These are phyloP conservation scores for Yarrowia sp. DNA, from an alignment of 805 yeast species.

Conservation along the genomic window DNA sequence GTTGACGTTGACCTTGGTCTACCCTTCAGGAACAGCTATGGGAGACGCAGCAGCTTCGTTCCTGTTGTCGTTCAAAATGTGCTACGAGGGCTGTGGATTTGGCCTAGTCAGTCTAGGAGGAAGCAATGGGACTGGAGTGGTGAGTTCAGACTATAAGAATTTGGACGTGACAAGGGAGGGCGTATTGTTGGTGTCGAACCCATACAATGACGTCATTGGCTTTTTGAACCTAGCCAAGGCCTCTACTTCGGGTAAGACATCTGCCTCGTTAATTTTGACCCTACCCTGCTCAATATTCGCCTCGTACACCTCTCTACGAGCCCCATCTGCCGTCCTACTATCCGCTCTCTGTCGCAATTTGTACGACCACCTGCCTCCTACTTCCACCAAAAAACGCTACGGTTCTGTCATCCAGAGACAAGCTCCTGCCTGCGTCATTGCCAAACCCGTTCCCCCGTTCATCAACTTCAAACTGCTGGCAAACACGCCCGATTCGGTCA, in stretches of 20 bases:
- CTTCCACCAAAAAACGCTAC: not conserved
- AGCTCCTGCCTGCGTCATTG: constrained; percentile 49
- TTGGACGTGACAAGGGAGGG: constrained; percentile 6
- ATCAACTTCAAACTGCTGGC: constrained; percentile 46
- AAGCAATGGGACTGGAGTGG: constrained; percentile 5
- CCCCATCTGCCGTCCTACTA: constrained; percentile 5
- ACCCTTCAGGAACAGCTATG: constrained; percentile 46
- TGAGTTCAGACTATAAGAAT: constrained; percentile 6
- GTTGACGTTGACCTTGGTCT: constrained; percentile 46
- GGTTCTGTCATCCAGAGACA: constrained; percentile 36
- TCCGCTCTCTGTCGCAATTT: constrained; percentile 2
- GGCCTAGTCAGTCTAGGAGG: constrained; percentile 46
- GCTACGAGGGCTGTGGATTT: constrained; percentile 50
- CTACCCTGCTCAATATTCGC: constrained; percentile 17
- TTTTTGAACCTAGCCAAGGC: not conserved
- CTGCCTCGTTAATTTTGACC: not conserved
- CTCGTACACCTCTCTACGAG: not conserved
- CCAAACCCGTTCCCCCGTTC: constrained; percentile 48
- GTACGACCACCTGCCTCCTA: constrained; percentile 19
- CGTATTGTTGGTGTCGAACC: not conserved
- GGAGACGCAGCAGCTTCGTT: constrained; percentile 43
- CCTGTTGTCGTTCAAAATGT: constrained; percentile 45
- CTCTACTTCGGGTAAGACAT: too few species aligned
- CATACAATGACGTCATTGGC: constrained; percentile 9
- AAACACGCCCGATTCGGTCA: constrained; percentile 48